Conservation (phyloP, 305 asterid species). For the Fraxinus ornus region DNA sequence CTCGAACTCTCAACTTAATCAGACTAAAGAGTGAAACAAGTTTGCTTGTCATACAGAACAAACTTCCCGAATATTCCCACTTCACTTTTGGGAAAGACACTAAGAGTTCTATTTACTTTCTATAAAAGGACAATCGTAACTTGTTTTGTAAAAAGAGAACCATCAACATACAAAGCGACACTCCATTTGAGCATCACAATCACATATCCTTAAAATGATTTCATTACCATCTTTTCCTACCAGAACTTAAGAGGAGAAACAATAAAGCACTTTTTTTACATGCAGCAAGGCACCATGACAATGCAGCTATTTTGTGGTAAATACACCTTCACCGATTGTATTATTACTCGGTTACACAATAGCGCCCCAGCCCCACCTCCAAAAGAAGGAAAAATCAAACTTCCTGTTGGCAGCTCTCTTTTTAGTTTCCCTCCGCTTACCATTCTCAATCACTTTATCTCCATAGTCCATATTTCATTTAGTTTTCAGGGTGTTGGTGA, state of each 20-base stretch:
- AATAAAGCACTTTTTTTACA: neutral
- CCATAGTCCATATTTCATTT: neutral
- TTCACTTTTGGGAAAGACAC: neutral
- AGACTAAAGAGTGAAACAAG: neutral
- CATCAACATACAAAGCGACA: neutral
- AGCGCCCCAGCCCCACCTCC: neutral
- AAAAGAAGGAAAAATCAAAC: neutral
- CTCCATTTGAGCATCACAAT: neutral
- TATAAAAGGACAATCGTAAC: neutral
- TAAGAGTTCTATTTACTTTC: neutral
- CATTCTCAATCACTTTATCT: neutral
- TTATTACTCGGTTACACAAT: neutral
- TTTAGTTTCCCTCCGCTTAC: neutral
- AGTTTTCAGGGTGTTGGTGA: neutral
- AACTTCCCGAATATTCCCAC: neutral
- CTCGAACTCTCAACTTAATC: neutral
- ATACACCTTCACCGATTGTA: neutral
- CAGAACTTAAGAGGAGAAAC: neutral
- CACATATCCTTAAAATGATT: neutral
- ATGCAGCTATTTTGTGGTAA: neutral
- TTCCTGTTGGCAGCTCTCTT: neutral
- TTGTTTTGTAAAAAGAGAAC: neutral
- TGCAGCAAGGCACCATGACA: neutral
- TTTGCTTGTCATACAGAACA: neutral
- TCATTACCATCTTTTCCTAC: neutral